Percentiles rank a stretch among this genome's conserved stretches.
These are phyloP conservation scores for Nevesoporus exiguus DNA, from an alignment of 768 basidiomycete genomes.

Conservation along the genomic window DNA sequence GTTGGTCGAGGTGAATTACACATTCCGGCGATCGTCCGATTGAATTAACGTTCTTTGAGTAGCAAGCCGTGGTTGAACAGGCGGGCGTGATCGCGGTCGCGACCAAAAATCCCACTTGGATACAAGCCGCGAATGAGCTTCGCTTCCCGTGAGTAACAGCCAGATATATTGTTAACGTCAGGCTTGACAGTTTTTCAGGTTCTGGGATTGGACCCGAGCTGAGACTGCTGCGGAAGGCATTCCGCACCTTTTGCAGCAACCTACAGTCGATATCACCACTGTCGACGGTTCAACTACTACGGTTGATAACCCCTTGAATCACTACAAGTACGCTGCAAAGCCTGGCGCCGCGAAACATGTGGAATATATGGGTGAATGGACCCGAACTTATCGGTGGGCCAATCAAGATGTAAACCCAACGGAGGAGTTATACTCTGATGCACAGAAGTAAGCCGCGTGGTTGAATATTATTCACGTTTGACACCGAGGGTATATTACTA, in stretches of 20 bases:
- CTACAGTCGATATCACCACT: background rate
- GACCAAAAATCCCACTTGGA: slow-evolving; percentile 3
- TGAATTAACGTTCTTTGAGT: background rate
- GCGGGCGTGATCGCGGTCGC: slow-evolving; percentile 18
- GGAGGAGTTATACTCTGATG: slow-evolving; percentile 8
- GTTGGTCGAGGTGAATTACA: slow-evolving; percentile 11
- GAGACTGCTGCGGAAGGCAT: slow-evolving; percentile 5
- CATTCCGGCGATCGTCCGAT: background rate
- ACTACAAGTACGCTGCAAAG: slow-evolving; percentile 3
- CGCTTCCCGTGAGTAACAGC: slow-evolving; percentile 16
- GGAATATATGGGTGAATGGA: slow-evolving; percentile 8
- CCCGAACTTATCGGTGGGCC: slow-evolving; percentile 17
- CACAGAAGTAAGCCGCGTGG: slow-evolving; percentile 4
- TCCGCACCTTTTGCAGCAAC: background rate
- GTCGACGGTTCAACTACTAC: background rate
- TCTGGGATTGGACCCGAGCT: slow-evolving; percentile 17
- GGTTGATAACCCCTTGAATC: slow-evolving; percentile 13
- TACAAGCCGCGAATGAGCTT: slow-evolving; percentile 10
- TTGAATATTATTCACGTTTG: too few relatives aligned
- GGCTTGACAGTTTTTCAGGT: slow-evolving; percentile 3
- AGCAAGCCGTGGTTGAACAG: slow-evolving; percentile 19
- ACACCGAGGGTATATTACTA: background rate
- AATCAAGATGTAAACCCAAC: slow-evolving; percentile 12
- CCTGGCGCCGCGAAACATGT: background rate
- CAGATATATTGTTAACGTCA: background rate